Conservation (phyloP, 768 basidiomycete species). For the Kwoniella dejecticola region DNA sequence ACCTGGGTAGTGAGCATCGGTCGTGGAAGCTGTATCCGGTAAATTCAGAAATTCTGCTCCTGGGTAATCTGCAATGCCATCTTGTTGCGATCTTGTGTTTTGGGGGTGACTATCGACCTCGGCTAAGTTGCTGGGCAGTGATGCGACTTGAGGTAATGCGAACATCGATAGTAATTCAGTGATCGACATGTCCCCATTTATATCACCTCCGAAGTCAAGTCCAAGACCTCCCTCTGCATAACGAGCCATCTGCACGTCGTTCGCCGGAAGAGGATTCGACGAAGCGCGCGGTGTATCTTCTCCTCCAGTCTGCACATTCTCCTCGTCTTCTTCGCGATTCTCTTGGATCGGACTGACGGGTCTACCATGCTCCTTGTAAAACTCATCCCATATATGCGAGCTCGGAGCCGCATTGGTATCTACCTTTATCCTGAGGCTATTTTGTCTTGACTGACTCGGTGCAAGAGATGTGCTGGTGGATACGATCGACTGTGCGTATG, state of each 20-base stretch:
- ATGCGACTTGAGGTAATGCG: not conserved
- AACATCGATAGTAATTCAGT: constrained; percentile 17
- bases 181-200: not conserved
- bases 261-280: no score
- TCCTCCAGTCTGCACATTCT: not conserved
- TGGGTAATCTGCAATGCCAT: not conserved
- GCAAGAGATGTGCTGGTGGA: not conserved
- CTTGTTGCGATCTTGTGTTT: not conserved
- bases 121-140: no score
- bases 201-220: not conserved
- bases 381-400: constrained; percentile 20
- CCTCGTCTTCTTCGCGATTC: not conserved
- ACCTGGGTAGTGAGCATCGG: constrained; percentile 2
- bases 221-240: no score
- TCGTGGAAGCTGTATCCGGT: constrained; percentile 13
- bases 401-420: constrained; percentile 14
- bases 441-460: not conserved
- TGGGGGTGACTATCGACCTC: not conserved
- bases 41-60: constrained; percentile 16
- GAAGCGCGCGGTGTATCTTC: not conserved
- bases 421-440: constrained; percentile 7
- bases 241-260: not conserved
- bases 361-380: constrained; percentile 6
- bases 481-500: no score
- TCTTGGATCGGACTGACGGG: not conserved